phyloP scores from a whole-genome alignment of 352 stramenopile genomes.

The Blastocystis sp. region DNA sequence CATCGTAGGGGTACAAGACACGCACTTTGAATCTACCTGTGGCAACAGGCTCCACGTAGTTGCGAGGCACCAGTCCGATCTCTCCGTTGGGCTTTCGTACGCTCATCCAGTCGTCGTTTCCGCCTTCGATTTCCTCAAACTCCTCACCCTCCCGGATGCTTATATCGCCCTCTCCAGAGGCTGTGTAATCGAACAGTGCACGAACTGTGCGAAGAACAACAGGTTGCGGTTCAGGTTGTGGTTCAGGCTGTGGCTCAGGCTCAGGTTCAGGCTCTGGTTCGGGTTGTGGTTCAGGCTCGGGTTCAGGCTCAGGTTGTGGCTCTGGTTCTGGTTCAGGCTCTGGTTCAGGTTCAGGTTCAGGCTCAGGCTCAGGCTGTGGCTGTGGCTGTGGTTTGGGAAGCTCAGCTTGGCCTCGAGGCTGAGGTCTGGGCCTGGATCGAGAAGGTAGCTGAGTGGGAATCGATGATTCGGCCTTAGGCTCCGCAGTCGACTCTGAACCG shows the following conservation, averaged over 20 bases:
- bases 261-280: neutral
- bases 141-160: neutral
- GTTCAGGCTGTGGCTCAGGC: neutral
- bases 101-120: conserved; percentile 9
- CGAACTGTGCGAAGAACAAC: neutral
- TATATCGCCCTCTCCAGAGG: neutral
- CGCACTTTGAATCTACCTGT: neutral
- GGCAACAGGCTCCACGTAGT: neutral
- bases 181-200: conserved; percentile 11
- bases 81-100: neutral
- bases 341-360: neutral
- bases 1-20: neutral
- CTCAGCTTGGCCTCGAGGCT: neutral
- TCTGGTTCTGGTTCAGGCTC: neutral
- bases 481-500: neutral
- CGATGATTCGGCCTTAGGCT: neutral
- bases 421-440: too few relatives aligned
- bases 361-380: neutral
- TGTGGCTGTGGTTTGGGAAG: neutral
- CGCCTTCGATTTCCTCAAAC: neutral
- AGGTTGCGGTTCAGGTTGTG: neutral
- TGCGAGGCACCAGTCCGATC: conserved; percentile 9
- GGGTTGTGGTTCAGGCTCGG: neutral
- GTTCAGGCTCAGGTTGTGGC: neutral
- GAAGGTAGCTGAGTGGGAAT: neutral